Base-by-base conservation (phyloP, 805 yeast species). In the Candida nonsorbophila region DNA sequence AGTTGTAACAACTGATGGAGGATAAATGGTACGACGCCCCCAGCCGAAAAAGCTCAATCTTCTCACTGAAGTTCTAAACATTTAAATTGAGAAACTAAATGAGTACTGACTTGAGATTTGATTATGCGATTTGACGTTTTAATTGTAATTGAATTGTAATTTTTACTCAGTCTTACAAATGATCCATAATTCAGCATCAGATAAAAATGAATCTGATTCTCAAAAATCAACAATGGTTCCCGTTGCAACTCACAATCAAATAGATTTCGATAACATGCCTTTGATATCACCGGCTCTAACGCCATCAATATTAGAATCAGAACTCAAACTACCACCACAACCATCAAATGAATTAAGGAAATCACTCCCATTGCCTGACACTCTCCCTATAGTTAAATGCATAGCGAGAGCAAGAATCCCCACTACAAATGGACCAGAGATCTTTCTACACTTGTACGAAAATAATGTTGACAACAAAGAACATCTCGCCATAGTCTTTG, bases 401-500 rank as follows among this genome's bases (percentile, higher is more conserved):
- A 73, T 86, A 29, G 95, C 95, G 4, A 68, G 98, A 30, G 98
- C 98, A 2, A 68, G 99, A 36, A 90, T 92, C 32, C 98, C 98
- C 28, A 92, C 99, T 3, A 87, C 95, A 1, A 78, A 79, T 30
- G 97, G 97, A 3, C 87, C 94, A 1, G 98, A 92, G 50, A 87
- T 90, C 29, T 92, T 87, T 46, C 63, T 92, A 32, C 98, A 92
- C 59, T 58, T 92, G 20, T 92, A 92, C 58, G 70, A 82, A 27
- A 92, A 92, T 52, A 77, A 86, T 49, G 60, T 81, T 32, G 99
- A 92, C 57, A 67, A 77, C 28, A 92, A 92, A 53, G 99, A 92
- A 57, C 99, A 92, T 58, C 61, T 92, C 46, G 98, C 98, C 5
- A 90, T 92, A 35, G 98, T 92, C 4, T 90, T 92, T 60, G 97